phyloP scores from a whole-genome alignment of 345 rosid species.

The Xanthoceras sorbifolium region DNA sequence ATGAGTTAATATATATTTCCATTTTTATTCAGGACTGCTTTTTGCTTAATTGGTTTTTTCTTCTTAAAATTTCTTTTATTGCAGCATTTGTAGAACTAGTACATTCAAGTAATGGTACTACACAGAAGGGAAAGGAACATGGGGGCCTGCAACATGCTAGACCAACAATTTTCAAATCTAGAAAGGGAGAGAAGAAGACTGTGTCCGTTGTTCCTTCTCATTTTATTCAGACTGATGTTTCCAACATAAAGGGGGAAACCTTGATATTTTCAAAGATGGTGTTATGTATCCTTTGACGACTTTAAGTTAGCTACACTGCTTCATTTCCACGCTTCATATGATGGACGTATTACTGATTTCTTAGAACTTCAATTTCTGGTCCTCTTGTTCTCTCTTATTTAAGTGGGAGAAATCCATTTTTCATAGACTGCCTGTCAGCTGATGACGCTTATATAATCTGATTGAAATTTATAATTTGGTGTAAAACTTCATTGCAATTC shows the following conservation, averaged over 20 bases:
- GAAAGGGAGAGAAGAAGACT: constrained; percentile 56
- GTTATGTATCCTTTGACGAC: constrained; percentile 80
- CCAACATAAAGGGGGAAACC: constrained; percentile 75
- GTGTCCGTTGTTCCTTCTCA: constrained; percentile 74
- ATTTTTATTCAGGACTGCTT: background rate
- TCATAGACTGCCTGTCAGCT: background rate
- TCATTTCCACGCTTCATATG: background rate
- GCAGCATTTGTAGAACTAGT: constrained; percentile 89
- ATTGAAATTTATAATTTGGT: background rate
- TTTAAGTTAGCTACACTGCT: background rate
- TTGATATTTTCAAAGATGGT: constrained; percentile 74
- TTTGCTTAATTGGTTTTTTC: constrained; percentile 4
- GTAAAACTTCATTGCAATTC: background rate
- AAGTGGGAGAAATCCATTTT: background rate
- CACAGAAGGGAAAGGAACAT: constrained; percentile 60
- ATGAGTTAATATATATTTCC: background rate
- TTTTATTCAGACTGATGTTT: constrained; percentile 79
- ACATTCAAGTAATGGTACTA: constrained; percentile 89
- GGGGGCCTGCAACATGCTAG: constrained; percentile 40
- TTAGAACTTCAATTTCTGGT: background rate
- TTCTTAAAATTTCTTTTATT: constrained; percentile 18
- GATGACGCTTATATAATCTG: background rate
- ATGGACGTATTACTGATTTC: background rate
- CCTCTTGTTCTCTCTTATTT: background rate
- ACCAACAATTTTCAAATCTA: constrained; percentile 42